Evolutionary conservation across 2,329 filamentous ascomycete species (phyloP), one percentile per base, ranked within the genome.

Genomic region (Hysterium pulicare): DNA sequence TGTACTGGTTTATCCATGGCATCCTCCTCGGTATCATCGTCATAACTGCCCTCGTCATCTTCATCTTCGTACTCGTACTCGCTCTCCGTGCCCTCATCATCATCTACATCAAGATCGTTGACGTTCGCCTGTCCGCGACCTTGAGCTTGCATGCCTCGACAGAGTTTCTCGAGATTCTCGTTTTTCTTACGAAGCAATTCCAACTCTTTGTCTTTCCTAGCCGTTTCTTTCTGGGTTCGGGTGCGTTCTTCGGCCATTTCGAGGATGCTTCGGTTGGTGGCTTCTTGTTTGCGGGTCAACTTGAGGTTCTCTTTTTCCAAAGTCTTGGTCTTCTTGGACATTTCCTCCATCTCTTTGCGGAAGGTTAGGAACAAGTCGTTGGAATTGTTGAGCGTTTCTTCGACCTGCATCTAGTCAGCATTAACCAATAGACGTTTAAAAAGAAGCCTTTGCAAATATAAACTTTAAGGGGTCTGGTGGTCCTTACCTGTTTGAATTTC

Each of bases 281-380:
- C 83, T 57, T 96, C 90, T 66, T 96, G 91, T 68, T 96, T 95
- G 42, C 91, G 82, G 53, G 89, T 95, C 39, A 95, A 78, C 15
- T 81, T 85, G 56, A 93, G 85, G 59, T 98, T 97, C 62, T 98
- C 93, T 70, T 95, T 95, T 67, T 98, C 93, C 40, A 98, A 75
- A 20, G 90, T 84, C 70, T 96, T 96, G 5, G 91, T 95, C 73
- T 97, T 97, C 73, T 96, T 96, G 1, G 90, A 95, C 90, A 97
- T 97, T 62, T 97, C 93, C 70, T 97, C 93, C 90, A 97, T 97
- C 70, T 97, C 93, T 72, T 95, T 96, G 41, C 91, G 82, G 71
- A 97, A 97, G 1, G 93, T 96, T 54, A 96, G 75, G 69, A 97
- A 97, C 41, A 97, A 75, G 65, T 97, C 93, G 72, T 97, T 97